Evolutionary conservation across 2,329 filamentous ascomycete genomes (phyloP).

Genomic region (Epichloe baconii): DNA sequence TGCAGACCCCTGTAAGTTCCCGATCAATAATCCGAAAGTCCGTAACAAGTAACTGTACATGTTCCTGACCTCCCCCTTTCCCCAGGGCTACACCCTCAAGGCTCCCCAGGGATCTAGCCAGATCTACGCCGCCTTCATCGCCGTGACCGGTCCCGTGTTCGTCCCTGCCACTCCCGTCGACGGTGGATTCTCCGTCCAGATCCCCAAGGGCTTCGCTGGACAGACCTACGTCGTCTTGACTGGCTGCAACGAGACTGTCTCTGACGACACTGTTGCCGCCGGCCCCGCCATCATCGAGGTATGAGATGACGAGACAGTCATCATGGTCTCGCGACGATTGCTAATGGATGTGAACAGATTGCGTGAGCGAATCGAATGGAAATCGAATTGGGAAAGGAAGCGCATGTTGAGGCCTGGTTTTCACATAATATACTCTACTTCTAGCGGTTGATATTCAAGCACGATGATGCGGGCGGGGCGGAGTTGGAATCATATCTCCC

Average conservation of each 20-base stretch:
- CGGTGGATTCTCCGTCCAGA: constrained; percentile 6
- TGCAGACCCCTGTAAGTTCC: constrained; percentile 13
- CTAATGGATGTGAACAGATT: too few species aligned
- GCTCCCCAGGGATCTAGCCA: neutral
- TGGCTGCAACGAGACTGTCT: constrained; percentile 18
- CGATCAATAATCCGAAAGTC: too few species aligned
- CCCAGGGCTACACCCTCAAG: constrained; percentile 2
- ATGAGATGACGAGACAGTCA: neutral
- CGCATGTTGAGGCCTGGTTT: too few species aligned
- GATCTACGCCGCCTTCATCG: constrained; percentile 5
- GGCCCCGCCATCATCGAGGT: constrained; percentile 22
- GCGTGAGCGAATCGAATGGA: too few species aligned
- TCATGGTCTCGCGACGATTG: too few species aligned
- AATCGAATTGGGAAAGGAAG: too few species aligned
- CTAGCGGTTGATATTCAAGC: too few species aligned
- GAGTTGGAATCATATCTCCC: too few species aligned
- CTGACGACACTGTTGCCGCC: constrained; percentile 21
- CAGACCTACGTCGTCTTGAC: constrained; percentile 24
- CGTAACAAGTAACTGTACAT: too few species aligned
- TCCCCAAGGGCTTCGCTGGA: constrained; percentile 13
- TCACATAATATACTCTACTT: too few species aligned
- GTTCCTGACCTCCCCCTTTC: neutral
- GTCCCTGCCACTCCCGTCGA: constrained; percentile 1
- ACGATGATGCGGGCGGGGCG: too few species aligned
- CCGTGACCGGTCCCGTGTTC: constrained; percentile 6